Conservation (phyloP, 2,329 filamentous ascomycete species). For the Fusarium subtropicale region DNA sequence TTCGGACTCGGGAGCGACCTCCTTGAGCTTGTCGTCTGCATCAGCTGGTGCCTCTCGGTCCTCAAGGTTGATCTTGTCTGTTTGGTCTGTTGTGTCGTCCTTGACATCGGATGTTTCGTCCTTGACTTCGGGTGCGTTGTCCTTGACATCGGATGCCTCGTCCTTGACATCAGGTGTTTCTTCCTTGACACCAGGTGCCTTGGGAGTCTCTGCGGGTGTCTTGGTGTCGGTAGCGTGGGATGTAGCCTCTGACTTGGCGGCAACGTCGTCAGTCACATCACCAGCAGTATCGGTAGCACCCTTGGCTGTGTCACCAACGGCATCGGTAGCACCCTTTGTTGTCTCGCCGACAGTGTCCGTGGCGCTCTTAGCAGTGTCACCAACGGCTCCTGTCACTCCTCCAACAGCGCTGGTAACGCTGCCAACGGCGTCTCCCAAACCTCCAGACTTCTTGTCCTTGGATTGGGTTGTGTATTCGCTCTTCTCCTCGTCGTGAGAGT, state of each 20-base stretch:
- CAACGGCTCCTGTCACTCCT: slow-evolving; percentile 19
- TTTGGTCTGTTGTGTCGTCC: slow-evolving; percentile 21
- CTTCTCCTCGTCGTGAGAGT: slow-evolving; percentile 44
- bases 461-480: slow-evolving; percentile 56
- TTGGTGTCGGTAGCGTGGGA: slow-evolving; percentile 28
- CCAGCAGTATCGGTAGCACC: slow-evolving; percentile 1
- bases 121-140: slow-evolving; percentile 17
- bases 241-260: slow-evolving; percentile 34
- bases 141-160: slow-evolving; percentile 24
- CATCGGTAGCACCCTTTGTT: slow-evolving; percentile 1
- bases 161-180: slow-evolving; percentile 25
- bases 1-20: slow-evolving; percentile 29
- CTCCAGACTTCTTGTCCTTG: slow-evolving; percentile 49
- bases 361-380: slow-evolving; percentile 21
- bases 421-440: slow-evolving; percentile 40
- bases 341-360: slow-evolving; percentile 23
- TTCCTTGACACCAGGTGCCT: slow-evolving; percentile 26
- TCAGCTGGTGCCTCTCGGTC: slow-evolving; percentile 38
- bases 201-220: slow-evolving; percentile 36
- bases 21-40: slow-evolving; percentile 32
- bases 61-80: slow-evolving; percentile 32
- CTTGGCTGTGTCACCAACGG: slow-evolving; percentile 6
- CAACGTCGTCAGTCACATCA: slow-evolving; percentile 40
- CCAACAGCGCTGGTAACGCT: slow-evolving; percentile 18
- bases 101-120: neutral